These are phyloP conservation scores for Malassezia brasiliensis DNA, from an alignment of 1,284 basidiomycete species.

Conservation along the genomic window DNA sequence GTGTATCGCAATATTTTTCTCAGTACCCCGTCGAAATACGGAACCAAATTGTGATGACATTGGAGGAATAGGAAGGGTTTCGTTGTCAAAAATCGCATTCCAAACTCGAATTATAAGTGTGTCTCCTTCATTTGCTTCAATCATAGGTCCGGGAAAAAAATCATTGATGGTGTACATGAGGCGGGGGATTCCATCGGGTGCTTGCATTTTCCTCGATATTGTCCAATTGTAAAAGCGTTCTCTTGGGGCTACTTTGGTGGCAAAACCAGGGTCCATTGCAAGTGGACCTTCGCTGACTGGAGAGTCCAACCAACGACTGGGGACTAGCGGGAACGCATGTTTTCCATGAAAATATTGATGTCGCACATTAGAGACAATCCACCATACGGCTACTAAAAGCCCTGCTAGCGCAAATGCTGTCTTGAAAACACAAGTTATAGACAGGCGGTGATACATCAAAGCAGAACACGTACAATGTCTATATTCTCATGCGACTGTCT, in stretches of 20 bases:
- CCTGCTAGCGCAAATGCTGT: not conserved
- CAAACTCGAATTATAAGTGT: slow-evolving; percentile 31
- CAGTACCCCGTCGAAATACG: slow-evolving; percentile 8
- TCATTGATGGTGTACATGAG: slow-evolving; percentile 37
- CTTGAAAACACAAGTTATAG: too few species aligned
- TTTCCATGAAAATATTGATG: too few species aligned
- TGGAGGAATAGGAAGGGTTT: slow-evolving; percentile 18
- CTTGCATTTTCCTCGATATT: slow-evolving; percentile 21
- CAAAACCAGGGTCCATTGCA: not conserved
- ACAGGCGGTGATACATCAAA: too few species aligned
- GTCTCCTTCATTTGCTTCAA: slow-evolving; percentile 41
- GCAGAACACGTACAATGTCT: too few species aligned
- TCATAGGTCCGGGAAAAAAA: slow-evolving; percentile 31
- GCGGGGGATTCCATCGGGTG: slow-evolving; percentile 32
- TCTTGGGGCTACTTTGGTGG: slow-evolving; percentile 10
- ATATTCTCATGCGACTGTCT: too few species aligned
- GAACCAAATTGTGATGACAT: slow-evolving; percentile 3
- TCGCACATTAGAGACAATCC: not conserved
- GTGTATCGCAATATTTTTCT: slow-evolving; percentile 22
- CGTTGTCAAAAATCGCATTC: slow-evolving; percentile 25
- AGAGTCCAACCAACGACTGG: too few species aligned
- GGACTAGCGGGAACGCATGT: not conserved
- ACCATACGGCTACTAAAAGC: not conserved
- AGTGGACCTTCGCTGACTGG: slow-evolving; percentile 1
- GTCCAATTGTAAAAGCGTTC: slow-evolving; percentile 28